Base-by-base conservation (phyloP, 225 moss, liverwort and hornwort species). In the Physcomitrium patens region DNA sequence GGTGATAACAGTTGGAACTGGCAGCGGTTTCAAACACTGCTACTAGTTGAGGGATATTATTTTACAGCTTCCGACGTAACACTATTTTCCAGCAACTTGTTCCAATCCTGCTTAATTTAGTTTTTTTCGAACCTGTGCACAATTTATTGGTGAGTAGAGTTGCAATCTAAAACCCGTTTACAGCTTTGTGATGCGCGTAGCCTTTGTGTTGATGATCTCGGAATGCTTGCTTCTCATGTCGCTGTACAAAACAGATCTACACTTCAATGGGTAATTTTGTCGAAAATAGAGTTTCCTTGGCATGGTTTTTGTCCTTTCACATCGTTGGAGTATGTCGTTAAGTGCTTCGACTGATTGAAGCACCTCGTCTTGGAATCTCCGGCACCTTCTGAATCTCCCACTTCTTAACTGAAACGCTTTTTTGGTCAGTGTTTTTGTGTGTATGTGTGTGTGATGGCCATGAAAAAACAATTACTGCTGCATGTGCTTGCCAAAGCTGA, bases 51-150 rank as follows among this genome's bases (percentile, higher is more conserved):
- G 31, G 31, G 31, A 37, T 37, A 4, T 37, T 1, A 37, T 37
- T 37, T 37, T 37, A 37, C 31, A 37, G 31, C 31, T 37, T 4
- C 31, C 7, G 2, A 7, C 31, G 31, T 4, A 37, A 37, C 31
- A 37, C 31, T 7, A 3, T 37, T 37, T 24, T 37, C 5, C 31
- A 37, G 7, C 31, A 37, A 37, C 31, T 37, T 37, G 47, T 45
- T 44, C 7, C 26, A 13, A 60, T 60, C 5, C 23, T 60, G 71
- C 60, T 47, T 48, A 47, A 10, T 37, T 46, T 72, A 13, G 31
- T 37, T 37, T 4, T 48, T 72, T 50, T 72, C 50, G 45, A 61
- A 71, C 48, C 60, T 48, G 45, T 60, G 72, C 61, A 61, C 49
- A 10, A 31, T 49, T 70, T 46, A 12, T 18, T 47, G n/a, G 28